These are phyloP conservation scores for Termitomyces sp. DNA, from an alignment of 768 basidiomycete species.

Conservation along the genomic window DNA sequence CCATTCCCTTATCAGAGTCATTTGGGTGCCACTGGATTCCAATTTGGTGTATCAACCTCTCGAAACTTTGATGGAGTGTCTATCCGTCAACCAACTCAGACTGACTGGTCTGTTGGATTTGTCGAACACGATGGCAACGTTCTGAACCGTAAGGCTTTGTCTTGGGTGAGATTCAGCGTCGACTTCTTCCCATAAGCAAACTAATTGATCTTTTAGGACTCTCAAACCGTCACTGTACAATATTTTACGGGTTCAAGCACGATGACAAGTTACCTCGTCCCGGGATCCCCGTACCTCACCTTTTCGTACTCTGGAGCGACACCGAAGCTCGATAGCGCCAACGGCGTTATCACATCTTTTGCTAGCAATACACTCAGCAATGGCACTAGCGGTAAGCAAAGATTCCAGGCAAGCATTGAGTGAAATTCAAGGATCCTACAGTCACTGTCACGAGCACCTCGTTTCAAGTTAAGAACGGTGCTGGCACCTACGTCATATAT, in stretches of 20 bases:
- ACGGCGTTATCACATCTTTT: constrained; percentile 26
- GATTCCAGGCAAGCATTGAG: not conserved
- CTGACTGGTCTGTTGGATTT: constrained; percentile 28
- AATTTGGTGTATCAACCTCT: constrained; percentile 25
- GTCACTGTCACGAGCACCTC: constrained; percentile 21
- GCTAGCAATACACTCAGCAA: constrained; percentile 19
- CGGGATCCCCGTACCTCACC: constrained; percentile 29
- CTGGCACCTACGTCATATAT: constrained; percentile 28
- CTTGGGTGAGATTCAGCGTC: constrained; percentile 20
- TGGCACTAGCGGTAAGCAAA: constrained; percentile 16
- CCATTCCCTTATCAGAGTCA: constrained; percentile 28
- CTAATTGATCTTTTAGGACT: constrained; percentile 18
- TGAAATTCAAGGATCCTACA: constrained; percentile 2
- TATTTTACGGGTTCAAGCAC: constrained; percentile 26
- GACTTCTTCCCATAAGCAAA: not conserved
- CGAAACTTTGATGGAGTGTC: constrained; percentile 27
- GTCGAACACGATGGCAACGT: constrained; percentile 24
- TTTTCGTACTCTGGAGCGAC: constrained; percentile 26
- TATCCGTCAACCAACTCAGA: constrained; percentile 25
- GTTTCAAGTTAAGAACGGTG: constrained; percentile 23
- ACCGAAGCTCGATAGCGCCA: constrained; percentile 22
- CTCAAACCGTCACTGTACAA: constrained; percentile 29
- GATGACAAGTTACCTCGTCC: constrained; percentile 26
- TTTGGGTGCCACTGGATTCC: constrained; percentile 20
- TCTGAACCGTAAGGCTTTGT: constrained; percentile 26